A percentile compares a stretch with the other conserved stretches of the same genome.
Conservation (phyloP, 352 stramenopile genomes). For the Aphanomyces astaci region DNA sequence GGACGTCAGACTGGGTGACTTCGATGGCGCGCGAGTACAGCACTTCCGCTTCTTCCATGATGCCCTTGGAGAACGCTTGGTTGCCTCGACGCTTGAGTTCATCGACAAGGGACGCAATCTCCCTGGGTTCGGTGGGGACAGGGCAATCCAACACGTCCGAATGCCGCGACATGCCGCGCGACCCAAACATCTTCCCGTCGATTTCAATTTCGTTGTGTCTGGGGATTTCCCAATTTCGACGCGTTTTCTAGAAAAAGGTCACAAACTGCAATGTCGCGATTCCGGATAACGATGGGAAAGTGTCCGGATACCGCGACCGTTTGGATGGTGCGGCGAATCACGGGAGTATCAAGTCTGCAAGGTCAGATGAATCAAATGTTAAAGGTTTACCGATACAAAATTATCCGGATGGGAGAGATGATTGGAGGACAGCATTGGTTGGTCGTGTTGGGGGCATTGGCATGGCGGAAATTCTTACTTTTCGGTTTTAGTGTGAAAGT, state of each 20-base stretch:
- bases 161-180: slow-evolving; percentile 56
- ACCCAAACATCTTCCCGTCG: slow-evolving; percentile 51
- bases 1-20: slow-evolving; percentile 61
- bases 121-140: slow-evolving; percentile 38
- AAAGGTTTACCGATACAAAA: not conserved
- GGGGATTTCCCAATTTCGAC: not conserved
- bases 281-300: not conserved
- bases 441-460: not conserved
- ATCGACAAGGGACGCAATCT: slow-evolving; percentile 57
- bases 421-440: slow-evolving; percentile 26
- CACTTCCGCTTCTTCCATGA: slow-evolving; percentile 87
- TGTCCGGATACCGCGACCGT: not conserved
- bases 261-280: not conserved
- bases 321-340: not conserved
- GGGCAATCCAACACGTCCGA: slow-evolving; percentile 67
- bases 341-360: too few relatives aligned
- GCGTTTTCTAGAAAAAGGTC: slow-evolving; percentile 19
- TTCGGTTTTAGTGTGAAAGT: slow-evolving; percentile 25
- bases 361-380: not conserved
- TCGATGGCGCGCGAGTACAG: slow-evolving; percentile 96
- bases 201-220: not conserved
- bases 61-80: slow-evolving; percentile 74
- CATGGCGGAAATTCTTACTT: slow-evolving; percentile 11
- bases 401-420: slow-evolving; percentile 18
- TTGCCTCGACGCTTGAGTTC: slow-evolving; percentile 86